phyloP scores from a whole-genome alignment of 306 rosid genomes.

The Acacia melanoxylon region DNA sequence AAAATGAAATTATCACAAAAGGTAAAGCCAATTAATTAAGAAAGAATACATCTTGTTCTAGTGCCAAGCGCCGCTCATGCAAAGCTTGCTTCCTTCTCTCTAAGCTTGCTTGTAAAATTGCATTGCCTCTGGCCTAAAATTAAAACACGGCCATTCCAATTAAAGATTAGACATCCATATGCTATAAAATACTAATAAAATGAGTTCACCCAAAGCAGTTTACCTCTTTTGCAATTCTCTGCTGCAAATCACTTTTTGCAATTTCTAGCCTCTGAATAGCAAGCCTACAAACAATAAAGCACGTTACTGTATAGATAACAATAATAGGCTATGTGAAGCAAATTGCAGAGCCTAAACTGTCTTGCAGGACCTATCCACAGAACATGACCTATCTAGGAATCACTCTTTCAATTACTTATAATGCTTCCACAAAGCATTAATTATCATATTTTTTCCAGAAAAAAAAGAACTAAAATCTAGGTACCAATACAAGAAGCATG shows the following conservation, averaged over 20 bases:
- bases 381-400: background rate
- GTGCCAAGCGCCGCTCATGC: slow-evolving; percentile 97
- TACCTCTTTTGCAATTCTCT: slow-evolving; percentile 97
- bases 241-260: slow-evolving; percentile 93
- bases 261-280: slow-evolving; percentile 96
- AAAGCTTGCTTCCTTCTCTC: slow-evolving; percentile 99
- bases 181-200: slow-evolving; percentile 18
- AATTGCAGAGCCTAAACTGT: background rate
- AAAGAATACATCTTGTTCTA: slow-evolving; percentile 87
- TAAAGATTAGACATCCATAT: slow-evolving; percentile 18
- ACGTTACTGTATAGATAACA: background rate
- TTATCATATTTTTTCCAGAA: background rate
- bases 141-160: slow-evolving; percentile 25
- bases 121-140: slow-evolving; percentile 95
- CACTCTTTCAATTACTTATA: slow-evolving; percentile 9
- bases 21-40: background rate
- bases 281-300: slow-evolving; percentile 54
- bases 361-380: background rate
- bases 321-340: background rate
- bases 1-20: slow-evolving; percentile 3
- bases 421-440: background rate
- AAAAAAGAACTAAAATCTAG: background rate
- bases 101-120: slow-evolving; percentile 96
- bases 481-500: background rate
- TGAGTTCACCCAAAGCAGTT: slow-evolving; percentile 22